phyloP scores from a whole-genome alignment of 2,329 filamentous ascomycete species.

The Ophiognomonia clavigignenti-juglandacearum region DNA sequence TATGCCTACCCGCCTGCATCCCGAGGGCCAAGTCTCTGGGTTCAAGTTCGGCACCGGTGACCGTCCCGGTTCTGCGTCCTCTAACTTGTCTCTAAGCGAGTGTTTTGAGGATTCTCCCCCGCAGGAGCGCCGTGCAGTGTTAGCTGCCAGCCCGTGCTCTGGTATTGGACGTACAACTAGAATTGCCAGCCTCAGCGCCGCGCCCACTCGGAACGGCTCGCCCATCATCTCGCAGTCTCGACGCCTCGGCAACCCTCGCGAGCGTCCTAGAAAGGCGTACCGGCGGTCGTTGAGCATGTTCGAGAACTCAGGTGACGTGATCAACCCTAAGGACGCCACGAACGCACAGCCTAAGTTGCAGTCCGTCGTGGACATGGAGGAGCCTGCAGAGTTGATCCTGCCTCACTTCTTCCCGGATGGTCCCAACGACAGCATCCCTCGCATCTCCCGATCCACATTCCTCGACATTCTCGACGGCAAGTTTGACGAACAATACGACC shows the following conservation, averaged over 20 bases:
- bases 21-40: slow-evolving; percentile 62
- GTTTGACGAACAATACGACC: slow-evolving; percentile 69
- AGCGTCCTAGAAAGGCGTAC: slow-evolving; percentile 80
- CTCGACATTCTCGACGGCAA: slow-evolving; percentile 83
- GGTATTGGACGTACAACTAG: slow-evolving; percentile 56
- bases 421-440: slow-evolving; percentile 78
- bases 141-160: slow-evolving; percentile 56
- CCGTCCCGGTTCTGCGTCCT: slow-evolving; percentile 41
- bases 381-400: slow-evolving; percentile 65
- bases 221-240: slow-evolving; percentile 67
- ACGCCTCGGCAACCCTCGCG: slow-evolving; percentile 66
- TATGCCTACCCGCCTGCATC: slow-evolving; percentile 54
- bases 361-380: slow-evolving; percentile 80
- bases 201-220: slow-evolving; percentile 65
- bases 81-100: slow-evolving; percentile 67
- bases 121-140: slow-evolving; percentile 59
- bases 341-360: slow-evolving; percentile 52
- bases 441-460: slow-evolving; percentile 78
- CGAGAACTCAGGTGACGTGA: slow-evolving; percentile 82
- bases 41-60: slow-evolving; percentile 66
- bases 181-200: slow-evolving; percentile 52
- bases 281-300: slow-evolving; percentile 97
- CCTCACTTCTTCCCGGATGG: slow-evolving; percentile 81
- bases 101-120: slow-evolving; percentile 79
- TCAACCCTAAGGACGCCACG: slow-evolving; percentile 69